Conservation (phyloP, 495 filamentous ascomycete genomes). For the Friedmanniomyces endolithicus region DNA sequence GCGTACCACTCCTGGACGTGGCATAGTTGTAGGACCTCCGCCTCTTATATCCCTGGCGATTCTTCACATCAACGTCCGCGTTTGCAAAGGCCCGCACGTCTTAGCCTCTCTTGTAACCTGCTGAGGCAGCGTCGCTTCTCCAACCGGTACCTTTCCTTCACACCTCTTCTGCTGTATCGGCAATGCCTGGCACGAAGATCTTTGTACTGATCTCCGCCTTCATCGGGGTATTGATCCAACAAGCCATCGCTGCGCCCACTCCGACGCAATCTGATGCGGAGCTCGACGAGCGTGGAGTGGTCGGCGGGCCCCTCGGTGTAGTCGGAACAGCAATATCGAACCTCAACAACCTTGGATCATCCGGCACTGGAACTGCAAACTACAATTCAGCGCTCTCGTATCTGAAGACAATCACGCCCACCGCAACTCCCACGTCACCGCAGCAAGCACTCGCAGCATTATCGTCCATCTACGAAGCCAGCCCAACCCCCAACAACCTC, state of each 20-base stretch:
- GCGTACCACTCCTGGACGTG: too few relatives aligned
- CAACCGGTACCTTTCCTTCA: too few relatives aligned
- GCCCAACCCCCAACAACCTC: constrained; percentile 9
- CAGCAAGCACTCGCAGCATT: not conserved
- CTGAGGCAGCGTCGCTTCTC: too few relatives aligned
- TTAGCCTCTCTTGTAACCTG: too few relatives aligned
- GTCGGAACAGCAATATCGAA: not conserved
- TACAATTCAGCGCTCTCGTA: not conserved
- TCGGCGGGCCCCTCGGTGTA: not conserved
- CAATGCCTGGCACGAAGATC: not conserved
- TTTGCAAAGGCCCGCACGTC: too few relatives aligned
- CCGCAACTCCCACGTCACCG: not conserved
- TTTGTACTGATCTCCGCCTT: not conserved
- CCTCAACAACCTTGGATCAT: not conserved
- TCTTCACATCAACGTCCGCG: too few relatives aligned
- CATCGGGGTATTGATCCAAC: not conserved
- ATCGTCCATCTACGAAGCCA: constrained; percentile 3
- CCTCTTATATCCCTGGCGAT: too few relatives aligned
- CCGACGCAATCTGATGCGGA: not conserved
- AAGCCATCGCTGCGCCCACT: not conserved
- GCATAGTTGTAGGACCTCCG: too few relatives aligned
- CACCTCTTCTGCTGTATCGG: not conserved
- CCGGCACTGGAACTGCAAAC: not conserved
- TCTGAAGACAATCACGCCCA: not conserved
- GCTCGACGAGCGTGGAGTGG: not conserved